Evolutionary conservation across 225 moss, liverwort and hornwort species (phyloP), one percentile per base, ranked within the genome.

Genomic region (Bryum argenteum): DNA sequence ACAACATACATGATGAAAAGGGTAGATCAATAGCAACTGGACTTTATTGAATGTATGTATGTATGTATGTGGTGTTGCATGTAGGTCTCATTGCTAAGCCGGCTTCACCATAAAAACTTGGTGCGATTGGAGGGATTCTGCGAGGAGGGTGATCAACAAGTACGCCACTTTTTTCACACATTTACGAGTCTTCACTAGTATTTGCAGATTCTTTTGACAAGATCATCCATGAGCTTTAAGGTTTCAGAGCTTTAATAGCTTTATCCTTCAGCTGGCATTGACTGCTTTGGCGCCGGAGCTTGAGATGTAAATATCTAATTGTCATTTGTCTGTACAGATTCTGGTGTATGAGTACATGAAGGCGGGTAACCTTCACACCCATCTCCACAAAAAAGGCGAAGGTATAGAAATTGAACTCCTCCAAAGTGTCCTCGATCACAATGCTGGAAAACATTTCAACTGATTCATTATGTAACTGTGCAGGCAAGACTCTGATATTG

Each of bases 271-370:
- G n/a, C n/a, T n/a, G n/a, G n/a, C n/a, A n/a, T n/a, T n/a, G n/a
- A n/a, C n/a, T n/a, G n/a, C n/a, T n/a, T n/a, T n/a, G n/a, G n/a
- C n/a, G n/a, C n/a, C n/a, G n/a, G n/a, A n/a, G n/a, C n/a, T n/a
- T n/a, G n/a, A n/a, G n/a, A n/a, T n/a, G n/a, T n/a, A n/a, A n/a
- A 26, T 26, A 26, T 26, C 26, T 26, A 26, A 26, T 26, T 60
- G 15, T 54, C 19, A 61, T 26, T 26, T 26, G 66, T 11, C 3
- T 1, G 7, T 19, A 11, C n/a, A 87, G 86, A 83, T 87, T 69
- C 61, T 87, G 67, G 77, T 86, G 54, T 86, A 86, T 67, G 83
- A 83, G 77, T 80, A 71, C 75, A 86, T 86, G 86, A 77, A 76
- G 75, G 4, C 69, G 66, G 86, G 83, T 1, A 83, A 78, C 40